Conservation (phyloP, 2,329 filamentous ascomycete species). For the Dactylella cylindrospora region DNA sequence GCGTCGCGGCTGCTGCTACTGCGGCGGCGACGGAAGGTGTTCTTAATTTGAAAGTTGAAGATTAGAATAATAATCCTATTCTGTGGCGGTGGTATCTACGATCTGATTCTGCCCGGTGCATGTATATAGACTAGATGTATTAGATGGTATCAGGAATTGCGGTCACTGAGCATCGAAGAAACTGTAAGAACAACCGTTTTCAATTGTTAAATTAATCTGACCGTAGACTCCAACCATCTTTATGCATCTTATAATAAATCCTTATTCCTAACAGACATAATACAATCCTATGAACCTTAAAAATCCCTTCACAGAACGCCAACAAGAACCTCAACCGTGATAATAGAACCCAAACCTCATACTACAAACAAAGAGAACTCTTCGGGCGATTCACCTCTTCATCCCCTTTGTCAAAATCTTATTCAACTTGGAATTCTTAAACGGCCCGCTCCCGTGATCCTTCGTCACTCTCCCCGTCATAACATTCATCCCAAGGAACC, state of each 20-base stretch:
- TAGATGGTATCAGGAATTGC: too few species aligned
- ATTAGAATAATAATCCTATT: too few species aligned
- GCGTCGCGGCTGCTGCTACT: constrained; percentile 3
- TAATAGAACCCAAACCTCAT: not conserved
- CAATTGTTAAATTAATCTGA: too few species aligned
- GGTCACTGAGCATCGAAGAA: not conserved
- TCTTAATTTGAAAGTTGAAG: constrained; percentile 23
- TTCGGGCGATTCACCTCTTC: constrained; percentile 4
- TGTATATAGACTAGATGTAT: constrained; percentile 8
- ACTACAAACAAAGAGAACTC: too few species aligned
- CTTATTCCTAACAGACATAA: too few species aligned
- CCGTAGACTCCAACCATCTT: too few species aligned
- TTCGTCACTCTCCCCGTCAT: not conserved
- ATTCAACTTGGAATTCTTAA: constrained; percentile 27
- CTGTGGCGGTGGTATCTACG: too few species aligned
- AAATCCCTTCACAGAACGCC: not conserved
- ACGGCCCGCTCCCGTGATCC: constrained; percentile 6
- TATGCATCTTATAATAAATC: too few species aligned
- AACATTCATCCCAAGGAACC: not conserved
- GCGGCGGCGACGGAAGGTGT: constrained; percentile 18
- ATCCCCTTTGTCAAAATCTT: constrained; percentile 17
- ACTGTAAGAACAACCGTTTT: too few species aligned
- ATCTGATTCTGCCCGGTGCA: too few species aligned
- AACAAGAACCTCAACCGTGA: not conserved
- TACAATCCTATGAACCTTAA: not conserved